These are phyloP conservation scores for Saccharomyces hybrid DNA, from an alignment of 1,139 yeast genomes.

Conservation along the genomic window DNA sequence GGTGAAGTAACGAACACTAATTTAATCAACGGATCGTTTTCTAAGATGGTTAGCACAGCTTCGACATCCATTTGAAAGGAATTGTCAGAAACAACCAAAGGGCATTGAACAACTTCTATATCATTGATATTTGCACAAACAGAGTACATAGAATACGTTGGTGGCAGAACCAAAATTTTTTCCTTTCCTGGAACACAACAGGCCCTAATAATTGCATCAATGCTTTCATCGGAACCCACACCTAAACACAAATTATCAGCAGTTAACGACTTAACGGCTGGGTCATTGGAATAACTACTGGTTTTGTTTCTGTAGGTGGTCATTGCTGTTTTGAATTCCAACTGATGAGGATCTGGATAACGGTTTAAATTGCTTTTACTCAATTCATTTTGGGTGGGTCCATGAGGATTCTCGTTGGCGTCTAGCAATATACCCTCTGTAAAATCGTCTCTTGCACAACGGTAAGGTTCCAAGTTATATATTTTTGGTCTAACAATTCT, in stretches of 20 bases:
- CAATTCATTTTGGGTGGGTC: conserved; percentile 55
- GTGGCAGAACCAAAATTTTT: conserved; percentile 80
- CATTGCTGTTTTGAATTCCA: conserved; percentile 64
- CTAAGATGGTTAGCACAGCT: conserved; percentile 44
- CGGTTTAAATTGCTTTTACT: conserved; percentile 58
- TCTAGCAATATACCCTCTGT: conserved; percentile 80
- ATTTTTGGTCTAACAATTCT: conserved; percentile 75
- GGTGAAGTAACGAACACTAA: conserved; percentile 87
- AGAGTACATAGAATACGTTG: conserved; percentile 95
- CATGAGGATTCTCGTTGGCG: conserved; percentile 94
- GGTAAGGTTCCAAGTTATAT: conserved; percentile 70
- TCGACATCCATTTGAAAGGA: conserved; percentile 61
- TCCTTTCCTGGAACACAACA: conserved; percentile 77
- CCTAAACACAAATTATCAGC: conserved; percentile 80
- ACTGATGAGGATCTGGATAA: conserved; percentile 95
- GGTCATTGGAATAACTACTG: conserved; percentile 26
- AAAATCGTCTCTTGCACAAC: conserved; percentile 94
- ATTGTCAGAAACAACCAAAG: conserved; percentile 43
- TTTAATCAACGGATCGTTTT: conserved; percentile 54
- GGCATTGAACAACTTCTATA: conserved; percentile 65
- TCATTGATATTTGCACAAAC: conserved; percentile 89
- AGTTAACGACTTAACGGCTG: conserved; percentile 32
- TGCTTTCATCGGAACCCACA: conserved; percentile 94
- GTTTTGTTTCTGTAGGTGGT: conserved; percentile 61
- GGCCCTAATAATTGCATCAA: conserved; percentile 80